A percentile compares a stretch with the other conserved stretches of the same genome.
Conservation (phyloP, 306 rosid species). For the Purshia tridentata region DNA sequence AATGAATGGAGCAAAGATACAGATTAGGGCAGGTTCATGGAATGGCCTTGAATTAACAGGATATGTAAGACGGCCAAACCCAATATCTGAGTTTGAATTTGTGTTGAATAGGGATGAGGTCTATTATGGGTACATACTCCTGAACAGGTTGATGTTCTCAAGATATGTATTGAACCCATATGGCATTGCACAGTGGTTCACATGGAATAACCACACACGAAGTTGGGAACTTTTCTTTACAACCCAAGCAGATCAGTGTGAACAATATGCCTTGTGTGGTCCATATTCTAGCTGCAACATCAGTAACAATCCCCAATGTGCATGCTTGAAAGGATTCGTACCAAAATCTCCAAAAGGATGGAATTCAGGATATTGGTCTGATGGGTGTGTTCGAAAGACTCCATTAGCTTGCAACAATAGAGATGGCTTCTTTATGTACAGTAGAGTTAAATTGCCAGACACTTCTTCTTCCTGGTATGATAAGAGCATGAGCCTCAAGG, state of each 20-base stretch:
- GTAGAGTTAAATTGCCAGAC: constrained; percentile 32
- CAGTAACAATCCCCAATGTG: constrained; percentile 29
- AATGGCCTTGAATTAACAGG: neutral
- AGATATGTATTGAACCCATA: constrained; percentile 43
- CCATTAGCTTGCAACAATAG: constrained; percentile 26
- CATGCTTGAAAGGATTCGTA: constrained; percentile 47
- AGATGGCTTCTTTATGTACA: constrained; percentile 33
- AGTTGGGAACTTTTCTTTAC: neutral
- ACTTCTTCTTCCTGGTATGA: constrained; percentile 18
- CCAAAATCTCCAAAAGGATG: constrained; percentile 30
- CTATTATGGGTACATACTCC: constrained; percentile 32
- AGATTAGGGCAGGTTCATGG: constrained; percentile 1
- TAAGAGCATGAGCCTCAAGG: constrained; percentile 25
- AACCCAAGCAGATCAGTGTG: constrained; percentile 21
- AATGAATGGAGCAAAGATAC: constrained; percentile 33
- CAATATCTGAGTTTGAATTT: constrained; percentile 25
- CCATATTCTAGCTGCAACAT: constrained; percentile 35
- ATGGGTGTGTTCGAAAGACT: constrained; percentile 38
- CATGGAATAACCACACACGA: neutral
- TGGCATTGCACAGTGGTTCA: neutral
- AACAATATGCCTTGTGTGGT: constrained; percentile 48
- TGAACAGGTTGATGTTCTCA: constrained; percentile 27
- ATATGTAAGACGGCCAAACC: constrained; percentile 24
- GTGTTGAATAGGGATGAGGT: constrained; percentile 34
- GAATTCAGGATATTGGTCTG: constrained; percentile 28